Evolutionary conservation across 371 early-diverging fungal genomes (phyloP).

Genomic region (Mucor circinelloides): DNA sequence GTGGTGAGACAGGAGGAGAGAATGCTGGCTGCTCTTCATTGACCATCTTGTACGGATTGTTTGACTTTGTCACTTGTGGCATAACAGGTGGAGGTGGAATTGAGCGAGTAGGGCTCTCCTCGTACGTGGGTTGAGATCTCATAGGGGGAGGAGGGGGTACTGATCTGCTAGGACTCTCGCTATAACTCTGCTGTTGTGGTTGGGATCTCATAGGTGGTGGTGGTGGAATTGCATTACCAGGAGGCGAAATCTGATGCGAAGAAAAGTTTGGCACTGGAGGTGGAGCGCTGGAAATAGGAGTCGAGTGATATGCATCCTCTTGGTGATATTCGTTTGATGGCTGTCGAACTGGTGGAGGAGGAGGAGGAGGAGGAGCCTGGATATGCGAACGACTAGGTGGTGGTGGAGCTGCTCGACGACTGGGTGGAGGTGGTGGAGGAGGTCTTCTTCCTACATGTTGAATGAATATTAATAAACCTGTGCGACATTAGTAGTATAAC

Average conservation of each 20-base stretch:
- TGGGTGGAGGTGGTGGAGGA: constrained; percentile 44
- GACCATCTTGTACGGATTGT: constrained; percentile 25
- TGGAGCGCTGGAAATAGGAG: neutral
- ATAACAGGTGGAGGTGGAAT: neutral
- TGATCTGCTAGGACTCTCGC: neutral
- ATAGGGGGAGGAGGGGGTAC: constrained; percentile 15
- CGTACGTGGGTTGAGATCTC: neutral
- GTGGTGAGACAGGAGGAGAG: neutral
- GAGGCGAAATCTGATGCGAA: constrained; percentile 2
- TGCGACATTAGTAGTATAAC: neutral
- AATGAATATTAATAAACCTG: neutral
- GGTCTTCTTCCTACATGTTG: constrained; percentile 39
- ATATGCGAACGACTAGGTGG: neutral
- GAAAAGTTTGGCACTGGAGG: neutral
- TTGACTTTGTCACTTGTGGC: constrained; percentile 14
- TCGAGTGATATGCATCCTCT: neutral
- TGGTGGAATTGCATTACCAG: neutral
- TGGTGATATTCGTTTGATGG: neutral
- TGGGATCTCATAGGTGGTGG: neutral
- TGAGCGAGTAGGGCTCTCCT: neutral
- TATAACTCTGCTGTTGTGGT: neutral
- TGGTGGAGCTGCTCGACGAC: constrained; percentile 10
- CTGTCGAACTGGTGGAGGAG: constrained; percentile 5
- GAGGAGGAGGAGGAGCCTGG: neutral
- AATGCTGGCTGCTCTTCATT: neutral